These are phyloP conservation scores for Glycyrrhiza uralensis DNA, from an alignment of 306 rosid genomes.

Conservation along the genomic window DNA sequence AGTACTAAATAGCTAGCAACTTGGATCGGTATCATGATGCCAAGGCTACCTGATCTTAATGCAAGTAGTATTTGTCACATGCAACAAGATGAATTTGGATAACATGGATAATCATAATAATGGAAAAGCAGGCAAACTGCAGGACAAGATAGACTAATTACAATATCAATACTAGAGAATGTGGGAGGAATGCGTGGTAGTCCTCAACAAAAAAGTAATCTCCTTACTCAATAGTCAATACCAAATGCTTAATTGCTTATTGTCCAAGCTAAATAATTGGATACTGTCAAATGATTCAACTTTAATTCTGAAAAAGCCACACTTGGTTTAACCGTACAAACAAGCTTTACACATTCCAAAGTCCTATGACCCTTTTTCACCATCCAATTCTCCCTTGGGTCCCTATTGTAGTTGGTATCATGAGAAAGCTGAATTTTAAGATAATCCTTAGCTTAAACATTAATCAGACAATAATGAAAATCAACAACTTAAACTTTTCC, in stretches of 20 bases:
- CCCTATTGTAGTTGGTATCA: too few species aligned
- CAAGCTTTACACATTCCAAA: background rate
- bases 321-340: background rate
- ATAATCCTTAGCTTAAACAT: background rate
- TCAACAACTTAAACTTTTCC: background rate
- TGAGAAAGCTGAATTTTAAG: background rate
- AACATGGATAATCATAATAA: constrained; percentile 1
- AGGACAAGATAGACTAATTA: background rate
- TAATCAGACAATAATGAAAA: background rate
- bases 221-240: background rate
- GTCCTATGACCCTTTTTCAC: background rate
- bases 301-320: background rate
- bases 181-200: background rate
- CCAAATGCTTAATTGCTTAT: background rate
- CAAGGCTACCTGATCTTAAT: background rate
- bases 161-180: background rate
- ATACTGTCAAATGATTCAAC: background rate
- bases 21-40: background rate
- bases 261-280: background rate
- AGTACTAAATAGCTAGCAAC: background rate
- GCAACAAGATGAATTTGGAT: background rate
- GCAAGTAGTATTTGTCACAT: constrained; percentile 5
- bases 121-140: background rate
- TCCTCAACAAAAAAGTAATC: background rate
- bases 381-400: background rate